phyloP scores from a whole-genome alignment of 768 basidiomycete genomes.

The Hydnomerulius pinastri region DNA sequence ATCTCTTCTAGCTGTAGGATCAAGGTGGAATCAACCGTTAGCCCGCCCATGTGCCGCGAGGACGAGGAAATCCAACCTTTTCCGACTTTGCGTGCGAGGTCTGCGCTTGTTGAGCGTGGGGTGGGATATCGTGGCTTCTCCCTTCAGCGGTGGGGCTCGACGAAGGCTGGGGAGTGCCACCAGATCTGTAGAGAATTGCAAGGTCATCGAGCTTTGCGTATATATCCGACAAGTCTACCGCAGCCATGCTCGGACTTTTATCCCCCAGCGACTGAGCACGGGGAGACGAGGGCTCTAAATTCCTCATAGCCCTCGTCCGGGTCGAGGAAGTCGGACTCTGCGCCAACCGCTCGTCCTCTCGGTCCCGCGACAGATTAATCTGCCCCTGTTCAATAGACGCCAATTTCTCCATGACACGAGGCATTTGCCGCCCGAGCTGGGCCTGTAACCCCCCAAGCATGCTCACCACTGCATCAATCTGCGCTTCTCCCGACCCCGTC shows the following conservation, averaged over 20 bases:
- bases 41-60: background rate
- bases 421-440: constrained; percentile 41
- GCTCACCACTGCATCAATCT: constrained; percentile 25
- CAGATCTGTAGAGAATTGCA: constrained; percentile 21
- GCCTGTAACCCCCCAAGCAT: constrained; percentile 42
- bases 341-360: constrained; percentile 3
- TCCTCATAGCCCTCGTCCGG: constrained; percentile 3
- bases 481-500: constrained; percentile 7
- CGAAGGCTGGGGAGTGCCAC: background rate
- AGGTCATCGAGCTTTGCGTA: constrained; percentile 41
- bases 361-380: constrained; percentile 17
- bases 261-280: background rate
- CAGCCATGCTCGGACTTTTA: background rate
- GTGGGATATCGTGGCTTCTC: background rate
- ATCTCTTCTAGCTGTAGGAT: constrained; percentile 43
- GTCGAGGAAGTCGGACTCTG: background rate
- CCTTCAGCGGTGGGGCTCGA: background rate
- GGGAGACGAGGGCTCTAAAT: constrained; percentile 19
- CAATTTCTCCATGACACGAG: constrained; percentile 37
- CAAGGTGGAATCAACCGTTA: background rate
- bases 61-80: constrained; percentile 16
- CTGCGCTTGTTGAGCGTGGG: constrained; percentile 8
- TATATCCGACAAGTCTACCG: constrained; percentile 30
- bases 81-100: constrained; percentile 10
- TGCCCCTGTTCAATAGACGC: constrained; percentile 30